Base-by-base conservation (phyloP, 140 eudicot genomes). In the Senecio squalidus region DNA sequence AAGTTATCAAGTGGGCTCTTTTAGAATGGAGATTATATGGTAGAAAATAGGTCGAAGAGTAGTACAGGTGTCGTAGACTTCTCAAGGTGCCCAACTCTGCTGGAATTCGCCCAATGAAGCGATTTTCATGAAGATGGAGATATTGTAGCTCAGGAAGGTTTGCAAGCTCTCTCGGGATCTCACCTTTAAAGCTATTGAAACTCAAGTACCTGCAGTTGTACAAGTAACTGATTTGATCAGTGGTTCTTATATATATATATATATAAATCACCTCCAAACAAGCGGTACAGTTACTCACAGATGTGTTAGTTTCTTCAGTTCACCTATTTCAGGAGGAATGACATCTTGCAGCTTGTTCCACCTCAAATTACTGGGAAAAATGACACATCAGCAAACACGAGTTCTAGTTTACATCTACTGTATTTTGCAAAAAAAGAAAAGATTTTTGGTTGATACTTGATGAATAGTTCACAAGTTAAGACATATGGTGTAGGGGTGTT, bases 301-400 rank as follows among this genome's bases (percentile, higher is more conserved):
- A 75, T 89, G 97, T 22, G 95, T 89, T 39, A 89, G 78, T 65
- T 74, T 79, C 78, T 89, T 89, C 54, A 89, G 75, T 80, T 89
- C 97, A 24, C 95, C 97, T 40, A 89, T 85, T 74, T 89, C 95
- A 70, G 94, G 82, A 66, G 97, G 97, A 68, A 89, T 84, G 71
- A 67, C 82, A 74, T 89, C 97, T 72, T 89, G 97, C 62, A 89
- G 70, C 76, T 89, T 89, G 74, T 89, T 89, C 97, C 97, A 89
- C 67, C 97, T 86, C 72, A 89, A 50, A 68, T 85, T 89, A 72
- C 95, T 85, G 78, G 23, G 49, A 46, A 67, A 55, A 48, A 68
- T 33, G 46, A 34, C 20, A 14, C 66, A 55, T 65, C 46, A 52
- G 55, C 59, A 68, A 69, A 46, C 9, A 55, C n/a, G 49, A 43